Evolutionary conservation across 169 alveolate genomes (phyloP), one percentile per base, ranked within the genome.

Genomic region (Plasmodium gaboni): DNA sequence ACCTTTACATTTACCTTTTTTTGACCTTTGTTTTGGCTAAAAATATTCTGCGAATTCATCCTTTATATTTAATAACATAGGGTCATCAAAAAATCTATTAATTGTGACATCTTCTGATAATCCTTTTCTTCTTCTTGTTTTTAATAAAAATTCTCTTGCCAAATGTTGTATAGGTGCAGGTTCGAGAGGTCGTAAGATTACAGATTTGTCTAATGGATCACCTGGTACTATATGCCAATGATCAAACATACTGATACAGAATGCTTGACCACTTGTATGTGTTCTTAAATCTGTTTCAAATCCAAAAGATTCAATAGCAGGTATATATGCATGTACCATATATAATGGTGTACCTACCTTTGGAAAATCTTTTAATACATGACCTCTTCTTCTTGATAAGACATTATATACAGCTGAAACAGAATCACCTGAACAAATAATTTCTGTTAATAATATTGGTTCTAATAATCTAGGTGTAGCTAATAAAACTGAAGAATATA

Each of bases 241-340:
- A 92, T 97, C 99, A 92, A 99, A 99, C 93, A 97, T 94, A 60
- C 98, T 94, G 59, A 97, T 89, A 64, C 99, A 98, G 93, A 98
- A 97, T 15, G 99, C 99, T 92, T 98, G 98, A 2, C 99, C 99
- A 48, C 98, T 95, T 0, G 99, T 98, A 72, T 98, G 98, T 1
- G 98, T 96, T 88, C 98, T 97, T 64, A 99, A 95, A 93, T 99
- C 99, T 15, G 99, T 99, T 93, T 99, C 99, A 89, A 99, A 98
- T 46, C 99, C 99, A 94, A 99, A 98, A 26, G 99, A 97, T 89
- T 99, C 99, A 28, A 98, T 97, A 12, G 99, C 99, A 51, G 99
- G 99, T 48, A 99, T 92, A 89, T 96, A 97, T 55, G 98, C 99
- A 74, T 95, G 98, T 44, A 98, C 97, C 72, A 96, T 96, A 94